These are phyloP conservation scores for Rubroboletus pulcherrimus DNA, from an alignment of 768 basidiomycete species.

Conservation along the genomic window DNA sequence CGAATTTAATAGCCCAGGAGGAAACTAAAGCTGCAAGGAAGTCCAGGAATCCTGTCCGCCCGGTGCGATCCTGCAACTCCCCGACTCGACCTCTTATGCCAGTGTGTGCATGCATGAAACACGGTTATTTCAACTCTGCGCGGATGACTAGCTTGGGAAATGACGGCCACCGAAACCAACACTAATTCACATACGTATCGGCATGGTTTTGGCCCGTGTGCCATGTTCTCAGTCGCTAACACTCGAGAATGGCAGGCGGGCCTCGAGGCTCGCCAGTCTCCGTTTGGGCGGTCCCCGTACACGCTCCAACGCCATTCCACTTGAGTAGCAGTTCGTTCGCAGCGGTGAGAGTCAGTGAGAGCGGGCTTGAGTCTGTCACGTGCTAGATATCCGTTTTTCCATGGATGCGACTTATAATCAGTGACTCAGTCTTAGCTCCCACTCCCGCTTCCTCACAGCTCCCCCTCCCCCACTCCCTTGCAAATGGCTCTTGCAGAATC, in stretches of 20 bases:
- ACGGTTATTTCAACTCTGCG: no score
- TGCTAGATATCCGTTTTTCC: not conserved
- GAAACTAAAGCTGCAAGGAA: not conserved
- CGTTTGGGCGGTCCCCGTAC: not conserved
- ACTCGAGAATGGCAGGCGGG: not conserved
- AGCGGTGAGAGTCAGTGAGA: not conserved
- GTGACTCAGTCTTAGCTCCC: not conserved
- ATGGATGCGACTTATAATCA: slow-evolving; percentile 5
- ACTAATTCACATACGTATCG: not conserved
- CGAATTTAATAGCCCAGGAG: not conserved
- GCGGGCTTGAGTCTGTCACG: not conserved
- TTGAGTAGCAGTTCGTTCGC: not conserved
- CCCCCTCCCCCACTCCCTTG: not conserved
- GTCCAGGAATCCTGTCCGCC: not conserved
- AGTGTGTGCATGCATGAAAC: not conserved
- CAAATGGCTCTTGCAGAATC: slow-evolving; percentile 31
- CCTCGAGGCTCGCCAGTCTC: not conserved
- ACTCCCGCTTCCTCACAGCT: not conserved
- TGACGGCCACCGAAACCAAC: not conserved
- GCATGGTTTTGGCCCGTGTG: no score
- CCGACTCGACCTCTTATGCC: not conserved
- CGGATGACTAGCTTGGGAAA: not conserved
- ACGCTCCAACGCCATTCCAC: not conserved
- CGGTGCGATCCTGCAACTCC: not conserved
- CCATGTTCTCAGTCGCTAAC: not conserved